Evolutionary conservation across 140 eudicot genomes (phyloP).

Genomic region (Flaveria floridana): DNA sequence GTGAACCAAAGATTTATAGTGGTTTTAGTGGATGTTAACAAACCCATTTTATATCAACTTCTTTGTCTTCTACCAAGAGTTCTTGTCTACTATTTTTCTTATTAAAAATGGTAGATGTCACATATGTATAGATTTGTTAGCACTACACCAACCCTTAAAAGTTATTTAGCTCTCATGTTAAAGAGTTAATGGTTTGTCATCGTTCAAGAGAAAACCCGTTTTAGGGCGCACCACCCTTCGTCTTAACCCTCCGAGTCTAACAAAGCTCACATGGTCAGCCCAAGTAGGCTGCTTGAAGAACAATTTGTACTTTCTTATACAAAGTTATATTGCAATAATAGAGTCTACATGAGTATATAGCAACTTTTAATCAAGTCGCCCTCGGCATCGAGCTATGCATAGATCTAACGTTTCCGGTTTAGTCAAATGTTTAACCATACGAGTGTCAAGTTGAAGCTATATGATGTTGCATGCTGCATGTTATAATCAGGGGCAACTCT

Average conservation of each 20-base stretch:
- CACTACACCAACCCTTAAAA: neutral
- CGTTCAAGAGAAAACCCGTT: conserved; percentile 48
- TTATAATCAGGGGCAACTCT: conserved; percentile 15
- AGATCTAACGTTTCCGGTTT: conserved; percentile 18
- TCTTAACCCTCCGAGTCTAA: conserved; percentile 47
- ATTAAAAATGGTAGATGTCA: no score
- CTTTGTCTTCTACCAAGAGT: no score
- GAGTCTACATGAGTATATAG: conserved; percentile 7
- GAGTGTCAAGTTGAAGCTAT: conserved; percentile 11
- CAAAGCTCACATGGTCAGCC: conserved; percentile 19
- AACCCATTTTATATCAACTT: no score
- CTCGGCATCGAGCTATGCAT: conserved; percentile 13
- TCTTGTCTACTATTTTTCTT: no score
- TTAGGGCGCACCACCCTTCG: conserved; percentile 70
- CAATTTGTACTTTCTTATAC: conserved; percentile 32
- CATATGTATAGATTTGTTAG: no score
- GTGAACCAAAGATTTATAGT: no score
- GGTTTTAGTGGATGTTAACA: no score
- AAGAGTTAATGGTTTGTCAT: neutral
- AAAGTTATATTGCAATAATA: conserved; percentile 29
- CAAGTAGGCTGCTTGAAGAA: conserved; percentile 16
- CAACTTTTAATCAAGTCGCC: conserved; percentile 21
- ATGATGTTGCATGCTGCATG: conserved; percentile 13
- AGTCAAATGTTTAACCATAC: conserved; percentile 23
- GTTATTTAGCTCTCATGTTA: neutral